Conservation (phyloP, 331 rosid species). For the Phaseolus coccineus region DNA sequence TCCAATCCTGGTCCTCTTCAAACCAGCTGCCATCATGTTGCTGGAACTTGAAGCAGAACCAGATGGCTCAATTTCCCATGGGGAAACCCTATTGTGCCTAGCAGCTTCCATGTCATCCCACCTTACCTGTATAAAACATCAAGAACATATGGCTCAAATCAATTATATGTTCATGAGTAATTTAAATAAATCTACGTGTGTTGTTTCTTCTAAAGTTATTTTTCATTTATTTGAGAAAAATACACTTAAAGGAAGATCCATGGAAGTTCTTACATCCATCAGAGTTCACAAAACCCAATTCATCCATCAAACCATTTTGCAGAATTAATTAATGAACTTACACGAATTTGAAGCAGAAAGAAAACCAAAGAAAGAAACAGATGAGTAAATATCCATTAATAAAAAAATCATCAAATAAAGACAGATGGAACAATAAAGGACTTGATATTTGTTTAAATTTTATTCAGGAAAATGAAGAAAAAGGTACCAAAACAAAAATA, state of each 20-base stretch:
- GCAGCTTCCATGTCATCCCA: conserved; percentile 84
- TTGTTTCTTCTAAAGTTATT: too few relatives aligned
- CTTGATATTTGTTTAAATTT: neutral
- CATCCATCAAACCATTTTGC: too few relatives aligned
- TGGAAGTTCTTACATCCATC: neutral
- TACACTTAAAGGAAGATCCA: neutral
- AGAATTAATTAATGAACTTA: neutral
- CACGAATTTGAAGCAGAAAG: neutral
- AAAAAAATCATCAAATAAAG: neutral
- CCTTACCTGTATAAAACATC: conserved; percentile 69
- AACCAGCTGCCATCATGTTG: conserved; percentile 69
- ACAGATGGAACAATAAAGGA: conserved; percentile 8
- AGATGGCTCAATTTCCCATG: conserved; percentile 96
- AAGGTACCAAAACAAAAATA: neutral
- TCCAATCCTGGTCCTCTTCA: conserved; percentile 85
- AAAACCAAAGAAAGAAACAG: neutral
- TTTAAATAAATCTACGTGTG: neutral
- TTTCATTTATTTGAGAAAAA: neutral
- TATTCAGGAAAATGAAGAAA: neutral
- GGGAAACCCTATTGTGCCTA: conserved; percentile 93
- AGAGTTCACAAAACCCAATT: too few relatives aligned
- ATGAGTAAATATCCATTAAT: neutral
- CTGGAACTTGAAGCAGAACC: conserved; percentile 69
- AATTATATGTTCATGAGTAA: neutral
- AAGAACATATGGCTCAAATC: neutral